phyloP scores from a whole-genome alignment of 2,329 filamentous ascomycete species.

The Fusarium longipes region DNA sequence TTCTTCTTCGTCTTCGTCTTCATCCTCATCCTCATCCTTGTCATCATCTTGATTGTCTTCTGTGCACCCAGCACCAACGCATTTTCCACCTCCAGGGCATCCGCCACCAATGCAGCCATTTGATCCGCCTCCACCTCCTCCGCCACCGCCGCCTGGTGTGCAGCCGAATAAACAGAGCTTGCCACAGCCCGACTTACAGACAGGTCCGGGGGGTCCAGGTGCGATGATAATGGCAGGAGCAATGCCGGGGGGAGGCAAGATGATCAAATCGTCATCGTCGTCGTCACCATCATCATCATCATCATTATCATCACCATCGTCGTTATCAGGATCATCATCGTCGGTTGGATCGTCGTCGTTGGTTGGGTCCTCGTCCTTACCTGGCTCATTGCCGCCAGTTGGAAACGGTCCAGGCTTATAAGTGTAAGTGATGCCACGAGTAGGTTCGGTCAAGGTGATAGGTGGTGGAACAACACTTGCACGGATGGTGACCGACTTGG shows the following conservation, averaged over 20 bases:
- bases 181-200: neutral
- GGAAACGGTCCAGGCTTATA: neutral
- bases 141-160: neutral
- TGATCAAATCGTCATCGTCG: neutral
- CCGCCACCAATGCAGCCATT: neutral
- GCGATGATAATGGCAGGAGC: neutral
- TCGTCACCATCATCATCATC: too few species aligned
- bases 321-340: neutral
- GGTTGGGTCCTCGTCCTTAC: too few species aligned
- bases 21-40: neutral
- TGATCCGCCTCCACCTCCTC: neutral
- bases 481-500: conserved; percentile 3
- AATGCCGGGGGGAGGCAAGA: neutral
- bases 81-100: neutral
- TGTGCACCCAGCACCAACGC: neutral
- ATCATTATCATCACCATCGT: too few species aligned
- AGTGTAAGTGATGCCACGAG: neutral
- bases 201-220: neutral
- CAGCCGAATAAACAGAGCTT: neutral
- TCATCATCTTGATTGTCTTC: neutral
- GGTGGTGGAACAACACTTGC: conserved; percentile 2
- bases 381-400: neutral
- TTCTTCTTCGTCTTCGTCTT: neutral
- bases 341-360: neutral
- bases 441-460: neutral